A percentile compares a stretch with the other conserved stretches of the same genome.
Conservation (phyloP, 2,329 filamentous ascomycete genomes). For the Epichloe hybrida region DNA sequence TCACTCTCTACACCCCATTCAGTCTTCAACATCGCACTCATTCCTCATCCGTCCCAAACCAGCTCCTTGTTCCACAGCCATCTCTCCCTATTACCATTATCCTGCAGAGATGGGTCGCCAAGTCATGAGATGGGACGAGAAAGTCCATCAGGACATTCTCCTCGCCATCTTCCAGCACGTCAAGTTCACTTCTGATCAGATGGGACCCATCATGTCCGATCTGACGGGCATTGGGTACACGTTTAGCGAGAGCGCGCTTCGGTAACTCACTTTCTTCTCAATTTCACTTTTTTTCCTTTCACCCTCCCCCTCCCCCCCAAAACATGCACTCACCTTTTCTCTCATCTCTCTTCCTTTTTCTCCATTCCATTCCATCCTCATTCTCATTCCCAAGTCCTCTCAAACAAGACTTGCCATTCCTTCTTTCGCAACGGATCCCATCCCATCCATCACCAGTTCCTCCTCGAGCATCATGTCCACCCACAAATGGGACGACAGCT, state of each 20-base stretch:
- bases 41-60: no score
- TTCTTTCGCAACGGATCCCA: not conserved
- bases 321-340: not conserved
- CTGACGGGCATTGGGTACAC: constrained; percentile 25
- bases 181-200: constrained; percentile 19
- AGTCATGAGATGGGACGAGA: constrained; percentile 26
- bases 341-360: not conserved
- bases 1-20: no score
- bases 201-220: constrained; percentile 23
- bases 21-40: no score
- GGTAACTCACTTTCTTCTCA: constrained; percentile 16
- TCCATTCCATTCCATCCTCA: no score
- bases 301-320: no score
- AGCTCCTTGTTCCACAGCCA: not conserved
- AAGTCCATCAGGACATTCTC: constrained; percentile 31
- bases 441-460: not conserved
- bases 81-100: no score
- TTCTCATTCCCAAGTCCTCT: not conserved
- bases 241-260: constrained; percentile 27
- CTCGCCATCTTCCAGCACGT: constrained; percentile 25
- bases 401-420: not conserved
- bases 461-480: not conserved
- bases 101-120: constrained; percentile 10
- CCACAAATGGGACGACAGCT: constrained; percentile 18
- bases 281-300: no score